Percentiles rank a stretch among this genome's conserved stretches.
Evolutionary conservation across 1,284 basidiomycete genomes (phyloP).

Genomic region (Cryptococcus sp.): DNA sequence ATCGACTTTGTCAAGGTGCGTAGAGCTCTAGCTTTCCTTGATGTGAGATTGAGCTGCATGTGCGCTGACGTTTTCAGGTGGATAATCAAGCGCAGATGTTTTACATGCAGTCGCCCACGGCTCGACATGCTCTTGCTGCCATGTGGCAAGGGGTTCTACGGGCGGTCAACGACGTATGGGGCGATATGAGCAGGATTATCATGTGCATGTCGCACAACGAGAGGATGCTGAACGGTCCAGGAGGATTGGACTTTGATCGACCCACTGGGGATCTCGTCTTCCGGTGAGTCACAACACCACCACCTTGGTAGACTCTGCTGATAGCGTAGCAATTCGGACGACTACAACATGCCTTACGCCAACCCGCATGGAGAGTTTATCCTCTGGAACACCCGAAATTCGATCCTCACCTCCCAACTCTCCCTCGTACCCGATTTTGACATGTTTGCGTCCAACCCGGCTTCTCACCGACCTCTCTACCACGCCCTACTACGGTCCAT

Average conservation of each 20-base stretch:
- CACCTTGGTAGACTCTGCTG: background rate
- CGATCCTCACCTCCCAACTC: slow-evolving; percentile 26
- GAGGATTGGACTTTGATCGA: slow-evolving; percentile 17
- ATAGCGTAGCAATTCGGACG: slow-evolving; percentile 24
- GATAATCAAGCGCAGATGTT: slow-evolving; percentile 29
- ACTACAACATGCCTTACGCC: slow-evolving; percentile 23
- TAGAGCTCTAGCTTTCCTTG: background rate
- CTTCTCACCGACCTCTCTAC: slow-evolving; percentile 14
- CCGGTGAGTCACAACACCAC: slow-evolving; percentile 16
- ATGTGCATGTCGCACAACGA: slow-evolving; percentile 36
- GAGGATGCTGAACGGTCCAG: slow-evolving; percentile 24
- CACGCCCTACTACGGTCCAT: slow-evolving; percentile 31
- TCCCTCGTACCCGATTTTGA: slow-evolving; percentile 32
- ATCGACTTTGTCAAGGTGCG: slow-evolving; percentile 34
- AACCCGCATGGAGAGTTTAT: slow-evolving; percentile 24
- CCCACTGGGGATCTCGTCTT: slow-evolving; percentile 20
- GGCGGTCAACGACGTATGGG: slow-evolving; percentile 19
- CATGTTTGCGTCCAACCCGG: slow-evolving; percentile 30
- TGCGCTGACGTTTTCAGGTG: slow-evolving; percentile 9
- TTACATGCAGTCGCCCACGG: slow-evolving; percentile 7
- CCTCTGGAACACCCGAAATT: slow-evolving; percentile 23
- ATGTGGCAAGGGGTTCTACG: slow-evolving; percentile 21
- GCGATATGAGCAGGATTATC: slow-evolving; percentile 20
- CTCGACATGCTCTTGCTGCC: slow-evolving; percentile 8
- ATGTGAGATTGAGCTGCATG: background rate